phyloP scores from a whole-genome alignment of 2,329 filamentous ascomycete genomes.

The Venturia asperata region DNA sequence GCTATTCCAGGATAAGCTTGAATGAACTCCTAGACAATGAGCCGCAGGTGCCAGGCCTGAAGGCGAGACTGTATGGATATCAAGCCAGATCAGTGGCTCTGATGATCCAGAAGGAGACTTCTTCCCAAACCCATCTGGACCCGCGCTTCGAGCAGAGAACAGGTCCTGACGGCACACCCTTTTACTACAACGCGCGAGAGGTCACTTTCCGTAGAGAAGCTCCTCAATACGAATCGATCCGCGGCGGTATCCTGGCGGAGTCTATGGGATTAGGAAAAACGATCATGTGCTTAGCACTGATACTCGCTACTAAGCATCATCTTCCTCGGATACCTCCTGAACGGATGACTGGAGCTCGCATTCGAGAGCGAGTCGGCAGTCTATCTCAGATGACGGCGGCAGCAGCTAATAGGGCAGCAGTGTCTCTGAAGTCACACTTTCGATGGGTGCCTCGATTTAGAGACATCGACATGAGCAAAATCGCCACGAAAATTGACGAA shows the following conservation, averaged over 20 bases:
- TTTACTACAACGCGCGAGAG: slow-evolving; percentile 63
- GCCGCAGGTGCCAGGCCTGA: slow-evolving; percentile 43
- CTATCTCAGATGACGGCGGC: slow-evolving; percentile 63
- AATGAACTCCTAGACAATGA: slow-evolving; percentile 30
- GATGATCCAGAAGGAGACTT: slow-evolving; percentile 76
- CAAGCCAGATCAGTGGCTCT: slow-evolving; percentile 71
- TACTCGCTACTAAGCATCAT: slow-evolving; percentile 67
- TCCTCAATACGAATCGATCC: slow-evolving; percentile 63
- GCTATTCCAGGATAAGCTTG: slow-evolving; percentile 49
- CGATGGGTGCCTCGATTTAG: slow-evolving; percentile 5
- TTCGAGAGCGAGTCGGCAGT: slow-evolving; percentile 49
- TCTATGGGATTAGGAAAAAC: slow-evolving; percentile 68
- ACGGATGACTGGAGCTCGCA: slow-evolving; percentile 41
- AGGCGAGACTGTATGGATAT: slow-evolving; percentile 64
- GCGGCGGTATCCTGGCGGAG: slow-evolving; percentile 72
- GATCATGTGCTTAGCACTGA: slow-evolving; percentile 64
- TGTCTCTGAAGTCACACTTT: slow-evolving; percentile 22
- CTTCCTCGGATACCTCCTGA: slow-evolving; percentile 59
- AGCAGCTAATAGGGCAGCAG: slow-evolving; percentile 36
- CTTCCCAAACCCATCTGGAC: slow-evolving; percentile 59
- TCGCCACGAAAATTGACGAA: slow-evolving; percentile 29
- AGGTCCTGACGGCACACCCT: slow-evolving; percentile 56
- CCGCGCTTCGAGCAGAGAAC: slow-evolving; percentile 57
- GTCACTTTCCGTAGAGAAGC: slow-evolving; percentile 58
- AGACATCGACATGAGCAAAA: slow-evolving; percentile 23